These are phyloP conservation scores for Globisporangium radiosum DNA, from an alignment of 352 stramenopile species.

Conservation along the genomic window DNA sequence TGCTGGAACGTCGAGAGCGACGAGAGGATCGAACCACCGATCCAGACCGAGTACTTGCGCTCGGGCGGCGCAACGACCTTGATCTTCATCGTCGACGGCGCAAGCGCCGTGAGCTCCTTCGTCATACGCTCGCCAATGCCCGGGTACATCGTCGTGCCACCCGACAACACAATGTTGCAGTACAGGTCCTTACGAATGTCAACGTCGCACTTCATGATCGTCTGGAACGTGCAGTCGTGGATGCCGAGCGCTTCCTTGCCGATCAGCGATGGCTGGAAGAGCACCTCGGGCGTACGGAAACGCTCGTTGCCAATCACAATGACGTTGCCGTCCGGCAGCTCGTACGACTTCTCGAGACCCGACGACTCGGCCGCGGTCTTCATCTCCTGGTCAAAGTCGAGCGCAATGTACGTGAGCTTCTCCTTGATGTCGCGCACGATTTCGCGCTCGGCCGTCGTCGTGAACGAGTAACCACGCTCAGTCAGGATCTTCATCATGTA, in stretches of 20 bases:
- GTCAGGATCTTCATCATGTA: slow-evolving; percentile 97
- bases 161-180: slow-evolving; percentile 95
- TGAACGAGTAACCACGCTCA: slow-evolving; percentile 93
- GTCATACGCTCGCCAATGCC: slow-evolving; percentile 92
- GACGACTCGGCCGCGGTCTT: slow-evolving; percentile 75
- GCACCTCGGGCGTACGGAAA: slow-evolving; percentile 92
- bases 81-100: slow-evolving; percentile 88
- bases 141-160: slow-evolving; percentile 94
- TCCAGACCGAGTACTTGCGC: slow-evolving; percentile 59
- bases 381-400: slow-evolving; percentile 93
- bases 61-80: slow-evolving; percentile 52
- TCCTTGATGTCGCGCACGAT: slow-evolving; percentile 97
- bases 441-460: slow-evolving; percentile 91
- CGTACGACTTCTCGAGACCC: slow-evolving; percentile 92
- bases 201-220: slow-evolving; percentile 90
- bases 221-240: slow-evolving; percentile 74
- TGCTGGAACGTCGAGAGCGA: slow-evolving; percentile 97
- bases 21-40: slow-evolving; percentile 96
- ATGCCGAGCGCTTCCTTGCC: slow-evolving; percentile 52
- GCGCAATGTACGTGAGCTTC: slow-evolving; percentile 91
- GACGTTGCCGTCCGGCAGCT: slow-evolving; percentile 96
- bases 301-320: slow-evolving; percentile 96
- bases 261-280: slow-evolving; percentile 95
- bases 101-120: slow-evolving; percentile 89
- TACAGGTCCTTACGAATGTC: slow-evolving; percentile 89